Percentiles rank a stretch among this genome's conserved stretches.
phyloP scores from a whole-genome alignment of 257 asterid species.

The Solanum etuberosum region DNA sequence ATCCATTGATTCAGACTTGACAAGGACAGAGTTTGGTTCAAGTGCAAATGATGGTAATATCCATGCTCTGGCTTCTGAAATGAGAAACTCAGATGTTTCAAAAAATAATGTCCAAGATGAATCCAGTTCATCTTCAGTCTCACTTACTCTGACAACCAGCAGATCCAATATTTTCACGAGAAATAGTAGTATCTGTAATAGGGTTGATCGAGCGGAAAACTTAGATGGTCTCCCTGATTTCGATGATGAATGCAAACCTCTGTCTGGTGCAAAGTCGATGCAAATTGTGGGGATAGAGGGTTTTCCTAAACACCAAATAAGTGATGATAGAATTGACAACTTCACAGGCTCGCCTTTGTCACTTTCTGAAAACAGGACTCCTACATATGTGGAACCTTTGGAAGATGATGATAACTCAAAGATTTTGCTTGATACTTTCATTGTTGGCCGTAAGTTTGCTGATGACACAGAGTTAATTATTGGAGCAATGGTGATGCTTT shows the following conservation, averaged over 20 bases:
- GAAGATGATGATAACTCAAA: slow-evolving; percentile 26
- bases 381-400: slow-evolving; percentile 15
- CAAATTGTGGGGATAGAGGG: slow-evolving; percentile 6
- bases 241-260: background rate
- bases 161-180: background rate
- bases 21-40: slow-evolving; percentile 4
- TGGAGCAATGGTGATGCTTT: slow-evolving; percentile 47
- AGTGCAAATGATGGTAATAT: background rate
- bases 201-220: slow-evolving; percentile 3
- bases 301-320: slow-evolving; percentile 5
- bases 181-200: slow-evolving; percentile 1
- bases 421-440: slow-evolving; percentile 42
- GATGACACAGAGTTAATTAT: slow-evolving; percentile 26
- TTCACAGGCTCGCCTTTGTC: slow-evolving; percentile 10
- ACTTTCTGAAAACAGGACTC: slow-evolving; percentile 12
- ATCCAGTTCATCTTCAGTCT: background rate
- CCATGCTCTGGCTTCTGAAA: slow-evolving; percentile 2
- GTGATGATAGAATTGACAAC: slow-evolving; percentile 11
- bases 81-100: slow-evolving; percentile 10
- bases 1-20: slow-evolving; percentile 7
- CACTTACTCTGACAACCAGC: slow-evolving; percentile 4
- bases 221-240: slow-evolving; percentile 14
- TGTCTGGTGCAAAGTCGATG: background rate
- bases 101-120: slow-evolving; percentile 9
- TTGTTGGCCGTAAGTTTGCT: slow-evolving; percentile 85